Conservation (phyloP, 768 basidiomycete species). For the Sporobolomyces roseus region DNA sequence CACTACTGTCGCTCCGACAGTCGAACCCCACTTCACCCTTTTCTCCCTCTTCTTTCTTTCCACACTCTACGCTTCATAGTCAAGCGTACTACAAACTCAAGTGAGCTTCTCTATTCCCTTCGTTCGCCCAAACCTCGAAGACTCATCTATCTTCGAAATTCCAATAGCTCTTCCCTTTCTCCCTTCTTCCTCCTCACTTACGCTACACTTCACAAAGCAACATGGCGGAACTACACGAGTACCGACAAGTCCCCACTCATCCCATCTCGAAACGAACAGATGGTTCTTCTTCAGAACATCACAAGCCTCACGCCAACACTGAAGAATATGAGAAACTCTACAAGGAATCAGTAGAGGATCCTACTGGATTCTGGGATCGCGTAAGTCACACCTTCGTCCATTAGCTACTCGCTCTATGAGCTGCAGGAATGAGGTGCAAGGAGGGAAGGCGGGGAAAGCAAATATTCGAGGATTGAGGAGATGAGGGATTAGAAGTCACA, state of each 20-base stretch:
- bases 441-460: conserved; percentile 7
- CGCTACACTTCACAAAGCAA: background rate
- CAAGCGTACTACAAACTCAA: no score
- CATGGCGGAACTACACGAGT: conserved; percentile 26
- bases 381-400: conserved; percentile 12
- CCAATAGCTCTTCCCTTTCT: no score
- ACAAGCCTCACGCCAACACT: conserved; percentile 40
- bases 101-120: no score
- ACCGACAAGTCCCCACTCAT: conserved; percentile 20
- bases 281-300: conserved; percentile 13
- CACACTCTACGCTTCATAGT: background rate
- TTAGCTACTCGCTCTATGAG: background rate
- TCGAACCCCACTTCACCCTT: no score
- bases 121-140: no score
- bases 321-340: conserved; percentile 36
- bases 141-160: no score
- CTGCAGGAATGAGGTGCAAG: background rate
- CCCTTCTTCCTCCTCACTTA: background rate
- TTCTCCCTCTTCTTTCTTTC: background rate
- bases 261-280: conserved; percentile 30
- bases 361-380: conserved; percentile 42
- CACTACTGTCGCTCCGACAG: no score
- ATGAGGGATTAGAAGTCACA: background rate
- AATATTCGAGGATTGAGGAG: background rate
- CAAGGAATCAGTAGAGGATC: conserved; percentile 38